Conservation (phyloP, 306 rosid genomes). For the Castanopsis chinensis region DNA sequence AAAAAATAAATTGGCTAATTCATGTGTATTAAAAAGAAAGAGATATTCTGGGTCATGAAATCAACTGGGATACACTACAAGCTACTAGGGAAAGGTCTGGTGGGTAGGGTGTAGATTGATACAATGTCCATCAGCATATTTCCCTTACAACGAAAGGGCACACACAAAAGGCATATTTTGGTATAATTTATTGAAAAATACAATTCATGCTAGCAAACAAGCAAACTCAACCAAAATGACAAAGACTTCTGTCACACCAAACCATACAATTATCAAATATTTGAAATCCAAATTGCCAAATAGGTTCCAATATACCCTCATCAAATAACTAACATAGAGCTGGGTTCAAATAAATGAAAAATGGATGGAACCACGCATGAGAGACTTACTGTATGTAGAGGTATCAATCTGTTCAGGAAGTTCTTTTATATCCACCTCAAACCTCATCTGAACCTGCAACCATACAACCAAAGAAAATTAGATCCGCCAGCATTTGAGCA, state of each 20-base stretch:
- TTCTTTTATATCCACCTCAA: conserved; percentile 96
- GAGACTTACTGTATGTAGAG: conserved; percentile 82
- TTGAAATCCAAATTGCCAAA: neutral
- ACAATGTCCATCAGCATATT: too few species aligned
- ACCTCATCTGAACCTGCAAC: conserved; percentile 93
- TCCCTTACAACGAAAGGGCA: too few species aligned
- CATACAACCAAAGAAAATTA: conserved; percentile 6
- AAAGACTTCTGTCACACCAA: neutral
- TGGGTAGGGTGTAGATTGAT: too few species aligned
- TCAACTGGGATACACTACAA: too few species aligned
- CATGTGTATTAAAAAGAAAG: too few species aligned
- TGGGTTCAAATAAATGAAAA: neutral
- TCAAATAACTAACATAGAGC: neutral
- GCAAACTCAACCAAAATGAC: neutral
- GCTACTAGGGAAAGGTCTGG: too few species aligned
- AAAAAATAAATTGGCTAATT: neutral
- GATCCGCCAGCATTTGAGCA: neutral
- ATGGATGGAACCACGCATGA: neutral
- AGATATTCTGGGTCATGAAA: too few species aligned
- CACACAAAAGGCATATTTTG: too few species aligned
- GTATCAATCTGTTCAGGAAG: conserved; percentile 99
- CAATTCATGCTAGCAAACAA: neutral
- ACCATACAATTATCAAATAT: neutral
- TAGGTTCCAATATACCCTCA: neutral
- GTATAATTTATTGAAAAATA: neutral